A percentile compares a stretch with the other conserved stretches of the same genome.
phyloP scores from a whole-genome alignment of 73 alveolate species.

The Symbiodinium pilosum region DNA sequence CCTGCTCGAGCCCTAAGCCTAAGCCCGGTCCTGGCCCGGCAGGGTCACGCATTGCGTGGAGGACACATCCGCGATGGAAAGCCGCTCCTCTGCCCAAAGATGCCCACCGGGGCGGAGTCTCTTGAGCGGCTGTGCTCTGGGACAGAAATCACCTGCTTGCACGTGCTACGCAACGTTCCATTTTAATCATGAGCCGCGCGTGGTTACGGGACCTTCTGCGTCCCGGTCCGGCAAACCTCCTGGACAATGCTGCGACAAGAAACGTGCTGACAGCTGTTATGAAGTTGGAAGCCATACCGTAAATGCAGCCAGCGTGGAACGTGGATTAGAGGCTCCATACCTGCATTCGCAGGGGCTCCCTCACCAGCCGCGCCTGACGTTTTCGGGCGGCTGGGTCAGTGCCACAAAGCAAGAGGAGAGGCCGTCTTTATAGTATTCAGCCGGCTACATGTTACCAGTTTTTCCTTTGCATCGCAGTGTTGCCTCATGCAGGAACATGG shows the following conservation, averaged over 20 bases:
- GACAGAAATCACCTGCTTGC: neutral
- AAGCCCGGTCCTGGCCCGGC: neutral
- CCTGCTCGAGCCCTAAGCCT: no score
- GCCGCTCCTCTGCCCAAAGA: neutral
- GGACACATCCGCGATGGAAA: no score
- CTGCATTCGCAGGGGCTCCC: neutral
- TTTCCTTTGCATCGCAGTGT: no score
- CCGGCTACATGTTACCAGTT: no score
- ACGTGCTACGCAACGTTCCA: conserved; percentile 50
- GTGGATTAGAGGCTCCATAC: conserved; percentile 32
- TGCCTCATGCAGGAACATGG: conserved; percentile 46
- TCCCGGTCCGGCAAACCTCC: no score
- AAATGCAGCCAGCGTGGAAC: no score
- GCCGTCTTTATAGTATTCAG: no score
- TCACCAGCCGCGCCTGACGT: conserved; percentile 82
- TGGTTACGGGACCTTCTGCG: no score
- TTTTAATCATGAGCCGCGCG: conserved; percentile 69
- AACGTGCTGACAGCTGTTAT: no score
- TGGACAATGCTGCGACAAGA: no score
- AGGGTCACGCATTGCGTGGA: conserved; percentile 9
- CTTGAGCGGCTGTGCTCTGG: no score
- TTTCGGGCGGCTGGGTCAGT: conserved; percentile 88
- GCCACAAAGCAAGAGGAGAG: neutral
- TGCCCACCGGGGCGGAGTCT: neutral
- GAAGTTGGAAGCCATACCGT: no score